Conservation (phyloP, 805 yeast genomes). For the Lachancea waltii region DNA sequence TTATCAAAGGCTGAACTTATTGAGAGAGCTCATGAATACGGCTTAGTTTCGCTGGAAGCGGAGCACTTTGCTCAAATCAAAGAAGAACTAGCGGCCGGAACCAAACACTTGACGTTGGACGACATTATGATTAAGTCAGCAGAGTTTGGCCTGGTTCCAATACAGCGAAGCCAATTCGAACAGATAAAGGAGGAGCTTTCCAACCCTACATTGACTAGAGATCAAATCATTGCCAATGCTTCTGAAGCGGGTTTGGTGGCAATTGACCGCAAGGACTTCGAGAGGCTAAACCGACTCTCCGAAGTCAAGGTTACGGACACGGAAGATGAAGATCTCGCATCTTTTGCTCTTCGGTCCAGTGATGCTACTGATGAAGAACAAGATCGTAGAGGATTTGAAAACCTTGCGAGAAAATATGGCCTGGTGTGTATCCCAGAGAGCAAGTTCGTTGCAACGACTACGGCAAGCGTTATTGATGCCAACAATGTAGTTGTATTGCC, state of each 20-base stretch:
- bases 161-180: conserved; percentile 33
- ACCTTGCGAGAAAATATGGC: conserved; percentile 41
- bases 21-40: conserved; percentile 9
- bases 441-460: conserved; percentile 59
- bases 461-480: conserved; percentile 47
- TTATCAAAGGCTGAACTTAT: conserved; percentile 8
- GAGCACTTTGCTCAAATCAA: conserved; percentile 31
- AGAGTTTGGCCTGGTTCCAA: conserved; percentile 33
- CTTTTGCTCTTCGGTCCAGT: conserved; percentile 7
- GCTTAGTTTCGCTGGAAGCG: conserved; percentile 11
- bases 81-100: conserved; percentile 18
- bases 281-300: conserved; percentile 15
- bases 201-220: conserved; percentile 24
- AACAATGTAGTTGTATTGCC: conserved; percentile 59
- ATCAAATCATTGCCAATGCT: conserved; percentile 26
- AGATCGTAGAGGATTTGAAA: conserved; percentile 28
- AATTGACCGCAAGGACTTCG: conserved; percentile 32
- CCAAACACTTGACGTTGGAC: conserved; percentile 11
- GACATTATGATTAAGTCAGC: conserved; percentile 24
- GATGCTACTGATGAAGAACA: conserved; percentile 8
- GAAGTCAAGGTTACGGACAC: conserved; percentile 6
- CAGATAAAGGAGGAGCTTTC: conserved; percentile 25
- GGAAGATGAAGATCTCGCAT: conserved; percentile 9
- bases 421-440: conserved; percentile 50
- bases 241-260: conserved; percentile 33